Conservation (phyloP, 805 yeast genomes). For the Citeromyces matritensis region DNA sequence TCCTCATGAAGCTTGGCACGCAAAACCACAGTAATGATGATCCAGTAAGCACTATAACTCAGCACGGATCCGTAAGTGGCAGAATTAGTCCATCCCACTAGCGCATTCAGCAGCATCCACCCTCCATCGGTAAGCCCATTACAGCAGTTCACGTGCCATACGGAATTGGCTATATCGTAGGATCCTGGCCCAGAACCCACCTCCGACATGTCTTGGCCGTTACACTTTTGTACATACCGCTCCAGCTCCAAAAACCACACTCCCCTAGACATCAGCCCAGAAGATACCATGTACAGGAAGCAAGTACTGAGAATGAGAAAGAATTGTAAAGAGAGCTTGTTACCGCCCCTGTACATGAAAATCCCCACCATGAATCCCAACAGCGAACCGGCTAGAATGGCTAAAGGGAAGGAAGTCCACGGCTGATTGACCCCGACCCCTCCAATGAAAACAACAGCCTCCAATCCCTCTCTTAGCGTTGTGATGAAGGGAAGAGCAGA, state of each 20-base stretch:
- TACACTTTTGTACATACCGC: slow-evolving; percentile 54
- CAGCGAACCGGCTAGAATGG: slow-evolving; percentile 41
- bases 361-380: slow-evolving; percentile 53
- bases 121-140: slow-evolving; percentile 85
- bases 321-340: slow-evolving; percentile 57
- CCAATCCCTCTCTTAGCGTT: slow-evolving; percentile 69
- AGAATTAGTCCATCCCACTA: slow-evolving; percentile 88
- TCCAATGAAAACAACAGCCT: slow-evolving; percentile 72
- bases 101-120: slow-evolving; percentile 84
- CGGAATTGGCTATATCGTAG: slow-evolving; percentile 60
- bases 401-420: slow-evolving; percentile 42
- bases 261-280: slow-evolving; percentile 77
- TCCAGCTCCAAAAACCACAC: slow-evolving; percentile 85
- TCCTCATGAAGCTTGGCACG: slow-evolving; percentile 31
- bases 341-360: slow-evolving; percentile 63
- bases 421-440: slow-evolving; percentile 64
- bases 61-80: slow-evolving; percentile 83
- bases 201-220: slow-evolving; percentile 77
- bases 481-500: slow-evolving; percentile 47
- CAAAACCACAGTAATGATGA: slow-evolving; percentile 27
- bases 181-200: slow-evolving; percentile 91
- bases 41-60: slow-evolving; percentile 65
- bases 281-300: slow-evolving; percentile 70
- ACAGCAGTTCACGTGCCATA: slow-evolving; percentile 95
- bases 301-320: slow-evolving; percentile 67